Evolutionary conservation across 2,329 filamentous ascomycete genomes (phyloP).

Genomic region (Sporothrix luriei): DNA sequence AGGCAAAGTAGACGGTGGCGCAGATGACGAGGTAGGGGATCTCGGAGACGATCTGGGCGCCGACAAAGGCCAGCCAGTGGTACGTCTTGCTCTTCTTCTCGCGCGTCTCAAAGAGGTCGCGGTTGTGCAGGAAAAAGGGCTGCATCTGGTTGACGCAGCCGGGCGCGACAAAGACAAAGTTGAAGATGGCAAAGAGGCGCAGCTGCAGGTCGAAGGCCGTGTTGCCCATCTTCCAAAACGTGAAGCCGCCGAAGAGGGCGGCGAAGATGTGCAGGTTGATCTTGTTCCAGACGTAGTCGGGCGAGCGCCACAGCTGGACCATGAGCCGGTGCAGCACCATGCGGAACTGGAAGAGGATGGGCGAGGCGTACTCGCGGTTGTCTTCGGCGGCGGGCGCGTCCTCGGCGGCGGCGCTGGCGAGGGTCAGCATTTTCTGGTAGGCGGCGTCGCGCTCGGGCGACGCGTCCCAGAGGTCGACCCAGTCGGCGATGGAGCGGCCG

Average conservation of each 20-base stretch:
- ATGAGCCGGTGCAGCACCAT: slow-evolving; percentile 52
- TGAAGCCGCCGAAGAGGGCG: slow-evolving; percentile 60
- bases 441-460: slow-evolving; percentile 58
- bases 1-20: slow-evolving; percentile 65
- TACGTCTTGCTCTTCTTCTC: slow-evolving; percentile 71
- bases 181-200: slow-evolving; percentile 71
- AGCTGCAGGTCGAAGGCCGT: slow-evolving; percentile 67
- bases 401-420: not conserved
- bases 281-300: slow-evolving; percentile 71
- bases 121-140: slow-evolving; percentile 70
- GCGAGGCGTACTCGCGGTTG: slow-evolving; percentile 69
- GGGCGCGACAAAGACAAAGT: slow-evolving; percentile 69
- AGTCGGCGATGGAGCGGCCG: slow-evolving; percentile 39
- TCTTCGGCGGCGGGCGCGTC: slow-evolving; percentile 35
- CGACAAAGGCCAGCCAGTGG: slow-evolving; percentile 68
- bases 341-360: slow-evolving; percentile 62
- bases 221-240: slow-evolving; percentile 62
- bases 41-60: slow-evolving; percentile 69
- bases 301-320: slow-evolving; percentile 32
- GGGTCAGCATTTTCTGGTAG: slow-evolving; percentile 58
- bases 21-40: slow-evolving; percentile 61
- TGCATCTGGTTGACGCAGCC: slow-evolving; percentile 67
- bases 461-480: slow-evolving; percentile 45
- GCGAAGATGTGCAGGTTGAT: slow-evolving; percentile 61
- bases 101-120: slow-evolving; percentile 69